phyloP scores from a whole-genome alignment of 2,329 filamentous ascomycete genomes.

The Cladophialophora yegresii region DNA sequence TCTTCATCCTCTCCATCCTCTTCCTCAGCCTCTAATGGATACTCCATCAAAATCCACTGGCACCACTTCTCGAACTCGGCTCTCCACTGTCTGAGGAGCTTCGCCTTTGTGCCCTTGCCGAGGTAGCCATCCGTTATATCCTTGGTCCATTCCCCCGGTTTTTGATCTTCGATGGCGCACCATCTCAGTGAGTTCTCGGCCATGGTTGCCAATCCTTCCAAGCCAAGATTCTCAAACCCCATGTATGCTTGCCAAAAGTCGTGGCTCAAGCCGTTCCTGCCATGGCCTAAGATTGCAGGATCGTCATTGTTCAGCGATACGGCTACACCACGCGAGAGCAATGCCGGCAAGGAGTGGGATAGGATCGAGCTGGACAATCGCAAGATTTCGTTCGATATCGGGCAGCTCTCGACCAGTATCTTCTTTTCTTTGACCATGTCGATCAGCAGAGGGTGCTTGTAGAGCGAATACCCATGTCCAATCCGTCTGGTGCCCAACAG shows the following conservation, averaged over 20 bases:
- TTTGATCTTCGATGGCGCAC: conserved; percentile 83
- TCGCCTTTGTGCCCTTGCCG: conserved; percentile 69
- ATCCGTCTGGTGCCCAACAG: conserved; percentile 84
- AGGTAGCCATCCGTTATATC: conserved; percentile 73
- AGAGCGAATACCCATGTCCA: conserved; percentile 83
- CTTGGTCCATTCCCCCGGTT: conserved; percentile 67
- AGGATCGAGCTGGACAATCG: conserved; percentile 75
- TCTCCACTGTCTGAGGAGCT: conserved; percentile 75
- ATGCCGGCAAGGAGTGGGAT: conserved; percentile 76
- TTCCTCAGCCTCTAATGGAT: conserved; percentile 54
- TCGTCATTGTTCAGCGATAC: conserved; percentile 89
- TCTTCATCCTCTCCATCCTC: conserved; percentile 40
- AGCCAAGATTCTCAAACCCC: conserved; percentile 85
- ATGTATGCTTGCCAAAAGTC: conserved; percentile 94
- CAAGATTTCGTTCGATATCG: conserved; percentile 86
- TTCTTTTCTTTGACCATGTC: conserved; percentile 86
- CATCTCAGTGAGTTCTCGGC: conserved; percentile 92
- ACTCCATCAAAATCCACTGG: conserved; percentile 83
- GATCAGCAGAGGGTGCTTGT: conserved; percentile 86
- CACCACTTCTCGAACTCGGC: conserved; percentile 87
- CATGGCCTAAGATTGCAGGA: conserved; percentile 83
- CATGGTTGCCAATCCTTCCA: conserved; percentile 80
- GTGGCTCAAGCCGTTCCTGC: conserved; percentile 77
- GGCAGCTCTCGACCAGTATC: conserved; percentile 86
- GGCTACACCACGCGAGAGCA: conserved; percentile 79